Conservation (phyloP, 805 yeast species). For the Monosporozyma siamensis region DNA sequence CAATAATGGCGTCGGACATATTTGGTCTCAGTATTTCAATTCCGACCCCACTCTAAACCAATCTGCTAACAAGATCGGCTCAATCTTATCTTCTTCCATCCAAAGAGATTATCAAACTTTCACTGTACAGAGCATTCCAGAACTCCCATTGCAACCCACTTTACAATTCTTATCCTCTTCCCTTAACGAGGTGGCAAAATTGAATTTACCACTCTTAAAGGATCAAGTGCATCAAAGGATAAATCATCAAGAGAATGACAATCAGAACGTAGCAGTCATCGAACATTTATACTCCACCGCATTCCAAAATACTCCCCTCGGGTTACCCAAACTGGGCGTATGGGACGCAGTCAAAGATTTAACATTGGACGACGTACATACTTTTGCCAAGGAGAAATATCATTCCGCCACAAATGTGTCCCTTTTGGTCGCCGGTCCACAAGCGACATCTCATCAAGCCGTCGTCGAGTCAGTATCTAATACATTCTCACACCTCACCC, state of each 20-base stretch:
- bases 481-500: conserved; percentile 21
- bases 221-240: too few relatives aligned
- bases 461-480: conserved; percentile 50
- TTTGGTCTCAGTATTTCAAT: conserved; percentile 33
- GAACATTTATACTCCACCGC: conserved; percentile 79
- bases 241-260: conserved; percentile 40
- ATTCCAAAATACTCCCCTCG: conserved; percentile 76
- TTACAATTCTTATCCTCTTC: conserved; percentile 37
- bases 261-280: conserved; percentile 46
- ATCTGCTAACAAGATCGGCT: conserved; percentile 41
- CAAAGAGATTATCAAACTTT: conserved; percentile 59
- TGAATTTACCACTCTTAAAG: too few relatives aligned
- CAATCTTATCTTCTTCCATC: conserved; percentile 43
- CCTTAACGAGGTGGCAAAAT: conserved; percentile 34
- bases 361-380: conserved; percentile 47
- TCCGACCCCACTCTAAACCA: conserved; percentile 6
- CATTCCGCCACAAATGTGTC: conserved; percentile 13
- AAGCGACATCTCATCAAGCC: conserved; percentile 47
- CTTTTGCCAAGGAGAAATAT: conserved; percentile 47
- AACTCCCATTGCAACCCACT: conserved; percentile 39
- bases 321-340: conserved; percentile 71
- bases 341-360: conserved; percentile 51
- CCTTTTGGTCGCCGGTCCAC: conserved; percentile 51
- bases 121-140: conserved; percentile 44
- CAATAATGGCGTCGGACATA: conserved; percentile 72